Evolutionary conservation across 148 eudicot genomes (phyloP), one percentile per base, ranked within the genome.

Genomic region (Heliamphora exappendiculata): DNA sequence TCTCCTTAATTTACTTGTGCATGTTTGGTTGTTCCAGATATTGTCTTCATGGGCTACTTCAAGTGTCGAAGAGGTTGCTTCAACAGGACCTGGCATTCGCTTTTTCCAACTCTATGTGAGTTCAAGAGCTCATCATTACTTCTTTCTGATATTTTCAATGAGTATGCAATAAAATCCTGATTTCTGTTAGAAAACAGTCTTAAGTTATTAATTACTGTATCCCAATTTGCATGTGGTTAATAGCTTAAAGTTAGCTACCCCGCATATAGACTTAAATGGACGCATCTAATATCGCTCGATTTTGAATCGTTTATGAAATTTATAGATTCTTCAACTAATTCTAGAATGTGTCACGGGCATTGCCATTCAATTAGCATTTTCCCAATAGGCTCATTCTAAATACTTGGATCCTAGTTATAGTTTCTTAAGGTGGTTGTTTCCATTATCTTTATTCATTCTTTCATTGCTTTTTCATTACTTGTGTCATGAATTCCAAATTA

Each of bases 21-120:
- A 3, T 74, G 69, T 19, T 50, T 83, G 68, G 9, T 57, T 72
- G 1, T 75, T 81, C 26, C 83, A 94, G 98, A 89, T 96, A 64
- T 74, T 94, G 33, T 94, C 97, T 41, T 85, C 97, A 11, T 81
- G 87, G 90, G 89, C 85, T 82, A 94, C 96, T 73, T 92, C 86
- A 14, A 94, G 91, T 66, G 89, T 90, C 33, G 98, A 94, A 87
- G 98, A 94, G 84, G 91, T 94, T 80, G 89, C 97, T 51, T 88
- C 97, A 71, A 88, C 93, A 42, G 98, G 96, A 60, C 85, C 87
- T 45, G 98, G 96, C 50, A 76, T 88, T 80, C 91, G 90, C 3
- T 94, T 92, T 82, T 89, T 92, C 81, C 97, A 94, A 82, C 97
- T 94, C 70, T 92, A 90, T 83, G 97, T 94, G 82, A 89, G 98